Evolutionary conservation across 495 filamentous ascomycete genomes (phyloP), one percentile per base, ranked within the genome.

Genomic region (Tuber melanosporum): DNA sequence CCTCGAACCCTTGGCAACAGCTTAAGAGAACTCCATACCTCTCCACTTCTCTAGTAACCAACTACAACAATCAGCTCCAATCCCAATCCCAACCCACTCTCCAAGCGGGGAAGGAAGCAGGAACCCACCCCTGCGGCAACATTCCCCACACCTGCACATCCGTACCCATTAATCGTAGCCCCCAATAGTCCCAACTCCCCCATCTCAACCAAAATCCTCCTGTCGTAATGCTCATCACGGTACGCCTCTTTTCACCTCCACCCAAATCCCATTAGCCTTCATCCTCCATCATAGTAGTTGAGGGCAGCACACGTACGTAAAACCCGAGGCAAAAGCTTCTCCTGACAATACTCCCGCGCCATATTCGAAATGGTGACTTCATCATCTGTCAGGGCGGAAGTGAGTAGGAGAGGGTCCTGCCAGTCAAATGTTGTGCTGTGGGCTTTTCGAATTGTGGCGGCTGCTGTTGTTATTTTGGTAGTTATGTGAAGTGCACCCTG

Each of bases 21-120:
- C 4, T 36, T 19, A 12, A 62, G 44, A 45, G 42, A 69, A 20
- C 32, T 71, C 66, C 52, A 36, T 69, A 80, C 78, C 78, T 89
- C 86, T 99, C 95, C 17, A 99, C 96, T 78, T 95, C 95, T 82
- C 95, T 91, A 36, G 93, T 97, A 85, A 99, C 98, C 75, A 99
- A 86, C 82, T 83, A 20, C 44, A 75, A 43, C 14, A 39, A 71
- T 74, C 26, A n/a, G 22, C 19, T 49, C 36, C 76, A 66, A 80
- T 47, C 26, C 36, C 66, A 70, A 36, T 47, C 41, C 36, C 41
- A n/a, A 62, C 43, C 66, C 22, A 62, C n/a, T 41, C 66, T 45
- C 5, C 20, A 45, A 41, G 19, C 72, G 62, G 70, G 32, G 1
- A 32, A 52, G 75, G 69, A n/a, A 39, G 46, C 69, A 7, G 41